Percentiles rank a stretch among this genome's conserved stretches.
Evolutionary conservation across 2,329 filamentous ascomycete genomes (phyloP).

Genomic region (Lasiodiplodia citricola): DNA sequence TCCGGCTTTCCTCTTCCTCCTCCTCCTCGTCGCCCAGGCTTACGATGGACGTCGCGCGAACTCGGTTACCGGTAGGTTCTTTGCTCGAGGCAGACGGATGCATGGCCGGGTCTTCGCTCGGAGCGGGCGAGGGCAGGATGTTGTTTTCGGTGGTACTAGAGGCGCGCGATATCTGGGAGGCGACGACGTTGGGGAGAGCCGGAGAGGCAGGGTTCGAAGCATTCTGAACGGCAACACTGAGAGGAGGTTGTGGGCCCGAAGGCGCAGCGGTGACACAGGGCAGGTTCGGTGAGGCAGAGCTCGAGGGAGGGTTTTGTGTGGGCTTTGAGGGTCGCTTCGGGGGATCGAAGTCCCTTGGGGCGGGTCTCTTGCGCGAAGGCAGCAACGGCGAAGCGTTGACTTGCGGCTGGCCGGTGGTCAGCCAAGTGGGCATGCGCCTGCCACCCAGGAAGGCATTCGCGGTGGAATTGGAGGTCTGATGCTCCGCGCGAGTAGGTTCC

Average conservation of each 20-base stretch:
- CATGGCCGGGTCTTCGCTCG: constrained; percentile 62
- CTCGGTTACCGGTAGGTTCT: constrained; percentile 41
- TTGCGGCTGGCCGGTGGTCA: neutral
- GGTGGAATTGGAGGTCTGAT: constrained; percentile 23
- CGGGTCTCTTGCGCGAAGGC: constrained; percentile 16
- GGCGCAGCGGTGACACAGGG: neutral
- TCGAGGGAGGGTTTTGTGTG: neutral
- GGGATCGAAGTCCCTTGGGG: neutral
- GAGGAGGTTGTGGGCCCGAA: neutral
- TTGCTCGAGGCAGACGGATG: constrained; percentile 69
- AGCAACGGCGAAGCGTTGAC: constrained; percentile 3
- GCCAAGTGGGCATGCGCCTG: constrained; percentile 15
- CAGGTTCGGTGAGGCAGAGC: constrained; percentile 1
- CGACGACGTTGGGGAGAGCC: constrained; percentile 38
- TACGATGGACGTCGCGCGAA: neutral
- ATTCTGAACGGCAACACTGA: neutral
- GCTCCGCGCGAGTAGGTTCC: constrained; percentile 2
- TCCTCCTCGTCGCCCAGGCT: constrained; percentile 12
- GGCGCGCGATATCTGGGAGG: constrained; percentile 4
- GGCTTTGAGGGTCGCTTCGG: neutral
- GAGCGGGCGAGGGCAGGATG: constrained; percentile 66
- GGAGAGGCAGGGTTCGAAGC: constrained; percentile 43
- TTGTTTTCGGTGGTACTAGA: constrained; percentile 30
- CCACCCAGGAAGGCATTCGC: constrained; percentile 26
- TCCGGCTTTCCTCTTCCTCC: neutral